Evolutionary conservation across 768 basidiomycete genomes (phyloP).

Genomic region (Sarcodon aspratus): DNA sequence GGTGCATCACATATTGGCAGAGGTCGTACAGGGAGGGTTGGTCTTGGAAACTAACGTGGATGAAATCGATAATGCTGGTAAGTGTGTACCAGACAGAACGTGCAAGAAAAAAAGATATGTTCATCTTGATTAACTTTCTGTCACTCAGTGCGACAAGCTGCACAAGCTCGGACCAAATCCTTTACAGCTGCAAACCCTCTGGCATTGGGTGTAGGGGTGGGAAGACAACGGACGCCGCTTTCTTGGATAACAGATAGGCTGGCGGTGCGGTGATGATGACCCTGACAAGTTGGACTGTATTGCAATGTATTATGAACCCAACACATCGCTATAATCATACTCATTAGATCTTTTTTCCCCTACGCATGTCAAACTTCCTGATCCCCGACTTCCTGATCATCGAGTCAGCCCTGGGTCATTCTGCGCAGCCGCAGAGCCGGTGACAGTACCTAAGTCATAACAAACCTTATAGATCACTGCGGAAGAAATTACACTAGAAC

Average conservation of each 20-base stretch:
- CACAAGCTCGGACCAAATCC: slow-evolving; percentile 66
- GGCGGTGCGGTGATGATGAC: slow-evolving; percentile 14
- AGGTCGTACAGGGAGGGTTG: slow-evolving; percentile 93
- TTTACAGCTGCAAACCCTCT: slow-evolving; percentile 77
- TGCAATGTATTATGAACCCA: not conserved
- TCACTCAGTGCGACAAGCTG: slow-evolving; percentile 51
- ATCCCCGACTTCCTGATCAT: not conserved
- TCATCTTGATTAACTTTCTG: not conserved
- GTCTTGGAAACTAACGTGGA: slow-evolving; percentile 93
- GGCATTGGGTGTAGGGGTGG: slow-evolving; percentile 45
- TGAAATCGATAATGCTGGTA: slow-evolving; percentile 67
- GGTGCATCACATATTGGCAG: slow-evolving; percentile 93
- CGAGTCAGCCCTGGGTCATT: too few relatives aligned
- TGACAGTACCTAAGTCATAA: too few relatives aligned
- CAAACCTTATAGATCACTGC: too few relatives aligned
- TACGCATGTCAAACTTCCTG: too few relatives aligned
- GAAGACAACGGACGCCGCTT: slow-evolving; percentile 22
- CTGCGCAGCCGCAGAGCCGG: too few relatives aligned
- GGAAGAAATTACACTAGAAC: not conserved
- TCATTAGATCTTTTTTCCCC: not conserved
- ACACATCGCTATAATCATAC: not conserved
- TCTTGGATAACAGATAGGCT: slow-evolving; percentile 74
- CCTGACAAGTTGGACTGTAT: not conserved
- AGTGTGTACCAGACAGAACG: slow-evolving; percentile 10
- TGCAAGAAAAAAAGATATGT: not conserved